Conservation (phyloP, 805 yeast species). For the Pichia thaimueangensis region DNA sequence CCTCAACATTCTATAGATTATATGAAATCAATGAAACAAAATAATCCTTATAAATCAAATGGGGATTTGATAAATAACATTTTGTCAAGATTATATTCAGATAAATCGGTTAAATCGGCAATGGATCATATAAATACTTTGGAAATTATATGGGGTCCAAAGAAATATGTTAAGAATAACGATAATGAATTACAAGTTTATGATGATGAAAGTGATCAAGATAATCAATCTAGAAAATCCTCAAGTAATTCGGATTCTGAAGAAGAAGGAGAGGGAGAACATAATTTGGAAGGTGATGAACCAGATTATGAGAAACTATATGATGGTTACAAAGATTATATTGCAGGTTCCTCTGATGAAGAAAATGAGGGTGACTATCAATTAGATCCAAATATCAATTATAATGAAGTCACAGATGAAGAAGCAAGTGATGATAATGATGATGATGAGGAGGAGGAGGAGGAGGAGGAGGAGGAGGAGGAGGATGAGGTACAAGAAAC, state of each 20-base stretch:
- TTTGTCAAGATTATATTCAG: slow-evolving; percentile 44
- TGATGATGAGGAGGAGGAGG: slow-evolving; percentile 17
- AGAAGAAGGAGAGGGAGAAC: slow-evolving; percentile 3
- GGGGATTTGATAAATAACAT: slow-evolving; percentile 38
- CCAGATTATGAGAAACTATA: slow-evolving; percentile 16
- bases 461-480: slow-evolving; percentile 4
- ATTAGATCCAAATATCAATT: slow-evolving; percentile 34
- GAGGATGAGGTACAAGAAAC: slow-evolving; percentile 36
- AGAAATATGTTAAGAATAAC: slow-evolving; percentile 14
- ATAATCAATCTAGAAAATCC: not conserved
- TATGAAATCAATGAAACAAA: slow-evolving; percentile 26
- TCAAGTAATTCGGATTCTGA: slow-evolving; percentile 18
- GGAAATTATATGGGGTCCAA: slow-evolving; percentile 13
- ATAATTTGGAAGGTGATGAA: slow-evolving; percentile 13
- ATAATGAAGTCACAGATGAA: slow-evolving; percentile 61
- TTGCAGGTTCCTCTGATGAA: slow-evolving; percentile 40
- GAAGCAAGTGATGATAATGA: slow-evolving; percentile 33
- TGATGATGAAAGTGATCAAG: slow-evolving; percentile 16
- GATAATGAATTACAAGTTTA: slow-evolving; percentile 14
- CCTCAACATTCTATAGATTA: slow-evolving; percentile 20
- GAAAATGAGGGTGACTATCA: slow-evolving; percentile 25
- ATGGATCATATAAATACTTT: slow-evolving; percentile 9
- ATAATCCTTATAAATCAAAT: slow-evolving; percentile 34
- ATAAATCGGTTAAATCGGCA: slow-evolving; percentile 19
- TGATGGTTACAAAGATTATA: slow-evolving; percentile 25